Evolutionary conservation across 1,284 basidiomycete species (phyloP).

Genomic region (Marasmius tenuissimus): DNA sequence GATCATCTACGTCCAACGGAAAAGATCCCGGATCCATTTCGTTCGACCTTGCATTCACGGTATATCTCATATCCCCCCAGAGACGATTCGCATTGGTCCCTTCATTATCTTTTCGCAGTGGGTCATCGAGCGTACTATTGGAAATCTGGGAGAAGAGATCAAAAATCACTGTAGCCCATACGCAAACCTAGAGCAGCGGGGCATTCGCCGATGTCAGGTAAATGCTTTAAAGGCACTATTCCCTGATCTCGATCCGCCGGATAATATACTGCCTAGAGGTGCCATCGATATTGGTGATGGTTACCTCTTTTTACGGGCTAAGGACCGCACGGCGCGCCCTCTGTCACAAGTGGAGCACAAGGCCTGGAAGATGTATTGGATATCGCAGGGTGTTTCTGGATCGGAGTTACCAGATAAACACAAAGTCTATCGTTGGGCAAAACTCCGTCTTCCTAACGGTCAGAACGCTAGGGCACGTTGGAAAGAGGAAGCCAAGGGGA

Average conservation of each 20-base stretch:
- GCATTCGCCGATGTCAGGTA: constrained; percentile 15
- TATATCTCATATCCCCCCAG: constrained; percentile 18
- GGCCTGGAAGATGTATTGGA: neutral
- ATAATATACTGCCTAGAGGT: neutral
- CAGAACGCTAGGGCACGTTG: constrained; percentile 25
- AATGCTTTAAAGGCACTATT: constrained; percentile 19
- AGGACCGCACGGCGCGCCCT: neutral
- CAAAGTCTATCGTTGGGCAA: constrained; percentile 21
- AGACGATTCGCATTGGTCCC: constrained; percentile 22
- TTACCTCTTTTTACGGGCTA: neutral
- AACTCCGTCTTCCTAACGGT: constrained; percentile 25
- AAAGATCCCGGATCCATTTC: constrained; percentile 23
- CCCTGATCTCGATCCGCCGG: neutral
- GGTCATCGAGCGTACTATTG: constrained; percentile 27
- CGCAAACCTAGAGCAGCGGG: constrained; percentile 22
- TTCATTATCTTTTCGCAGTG: constrained; percentile 20
- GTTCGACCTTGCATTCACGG: constrained; percentile 20
- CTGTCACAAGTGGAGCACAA: neutral
- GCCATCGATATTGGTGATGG: neutral
- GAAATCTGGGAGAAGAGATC: constrained; percentile 25
- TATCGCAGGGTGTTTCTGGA: neutral
- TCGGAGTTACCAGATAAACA: neutral
- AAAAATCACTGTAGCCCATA: constrained; percentile 24
- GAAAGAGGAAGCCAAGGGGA: constrained; percentile 17
- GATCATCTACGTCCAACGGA: constrained; percentile 20